Evolutionary conservation across 306 rosid genomes (phyloP).

Genomic region (Astragalus glycyphyllos): DNA sequence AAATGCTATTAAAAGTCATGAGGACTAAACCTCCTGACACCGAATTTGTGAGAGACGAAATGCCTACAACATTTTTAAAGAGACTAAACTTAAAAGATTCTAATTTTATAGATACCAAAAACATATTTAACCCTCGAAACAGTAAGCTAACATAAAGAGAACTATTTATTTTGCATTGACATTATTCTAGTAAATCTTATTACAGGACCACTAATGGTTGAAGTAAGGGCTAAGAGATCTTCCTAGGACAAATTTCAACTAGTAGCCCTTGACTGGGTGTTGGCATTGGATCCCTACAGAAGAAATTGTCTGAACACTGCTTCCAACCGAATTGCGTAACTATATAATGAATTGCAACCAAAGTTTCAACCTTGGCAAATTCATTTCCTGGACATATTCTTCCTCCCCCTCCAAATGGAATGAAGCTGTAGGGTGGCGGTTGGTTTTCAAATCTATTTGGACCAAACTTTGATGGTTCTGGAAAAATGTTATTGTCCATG

Average conservation of each 20-base stretch:
- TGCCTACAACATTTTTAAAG: too few species aligned
- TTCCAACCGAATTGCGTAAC: constrained; percentile 77
- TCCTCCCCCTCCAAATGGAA: constrained; percentile 75
- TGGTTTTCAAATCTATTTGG: constrained; percentile 75
- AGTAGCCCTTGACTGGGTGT: constrained; percentile 67
- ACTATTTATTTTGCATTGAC: background rate
- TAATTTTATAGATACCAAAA: too few species aligned
- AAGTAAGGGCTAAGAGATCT: background rate
- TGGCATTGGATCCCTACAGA: constrained; percentile 66
- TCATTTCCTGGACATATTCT: constrained; percentile 79
- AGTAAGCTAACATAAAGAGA: background rate
- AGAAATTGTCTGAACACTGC: constrained; percentile 58
- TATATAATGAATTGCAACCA: constrained; percentile 68
- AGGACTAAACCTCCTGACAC: too few species aligned
- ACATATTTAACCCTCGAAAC: too few species aligned
- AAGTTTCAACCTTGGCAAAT: constrained; percentile 68
- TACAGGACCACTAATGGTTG: background rate
- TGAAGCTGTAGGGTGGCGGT: constrained; percentile 72
- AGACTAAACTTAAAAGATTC: too few species aligned
- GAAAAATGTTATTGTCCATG: constrained; percentile 64
- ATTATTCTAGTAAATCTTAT: too few species aligned
- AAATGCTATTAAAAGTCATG: too few species aligned
- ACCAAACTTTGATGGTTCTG: constrained; percentile 71
- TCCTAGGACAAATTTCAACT: constrained; percentile 55
- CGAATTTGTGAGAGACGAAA: too few species aligned